Evolutionary conservation across 805 yeast genomes (phyloP).

Genomic region (Saccharomycopsis synnaedendra): DNA sequence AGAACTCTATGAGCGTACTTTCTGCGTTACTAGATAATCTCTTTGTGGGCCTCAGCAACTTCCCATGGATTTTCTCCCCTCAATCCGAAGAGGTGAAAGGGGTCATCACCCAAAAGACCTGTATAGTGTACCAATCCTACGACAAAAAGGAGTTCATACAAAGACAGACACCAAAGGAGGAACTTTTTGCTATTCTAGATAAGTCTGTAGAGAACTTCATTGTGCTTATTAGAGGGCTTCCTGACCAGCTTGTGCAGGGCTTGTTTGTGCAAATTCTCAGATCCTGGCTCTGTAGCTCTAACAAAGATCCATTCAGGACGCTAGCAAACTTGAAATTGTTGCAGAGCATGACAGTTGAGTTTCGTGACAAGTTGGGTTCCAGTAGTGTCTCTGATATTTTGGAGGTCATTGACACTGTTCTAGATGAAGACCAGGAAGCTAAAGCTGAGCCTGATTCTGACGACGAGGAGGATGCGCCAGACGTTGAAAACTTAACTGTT

Average conservation of each 20-base stretch:
- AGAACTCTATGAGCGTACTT: background rate
- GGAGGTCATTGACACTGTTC: constrained; percentile 32
- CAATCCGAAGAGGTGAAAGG: background rate
- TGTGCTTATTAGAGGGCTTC: constrained; percentile 30
- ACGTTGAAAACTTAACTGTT: constrained; percentile 2
- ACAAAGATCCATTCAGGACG: constrained; percentile 20
- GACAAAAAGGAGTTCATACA: constrained; percentile 5
- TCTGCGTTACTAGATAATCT: constrained; percentile 9
- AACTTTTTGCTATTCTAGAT: constrained; percentile 34
- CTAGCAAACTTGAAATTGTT: constrained; percentile 53
- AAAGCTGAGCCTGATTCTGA: constrained; percentile 27
- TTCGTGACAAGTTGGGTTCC: constrained; percentile 36
- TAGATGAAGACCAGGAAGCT: constrained; percentile 19
- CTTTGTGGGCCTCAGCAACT: constrained; percentile 10
- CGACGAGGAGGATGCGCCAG: constrained; percentile 23
- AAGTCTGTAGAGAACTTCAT: constrained; percentile 29
- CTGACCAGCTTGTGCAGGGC: constrained; percentile 25
- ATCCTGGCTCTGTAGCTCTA: no score
- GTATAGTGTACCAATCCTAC: constrained; percentile 3
- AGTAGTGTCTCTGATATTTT: constrained; percentile 34
- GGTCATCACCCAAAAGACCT: background rate
- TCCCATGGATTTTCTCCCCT: constrained; percentile 5
- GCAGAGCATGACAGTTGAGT: constrained; percentile 46
- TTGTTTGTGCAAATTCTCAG: no score
- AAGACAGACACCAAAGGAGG: constrained; percentile 17